Conservation (phyloP, 257 asterid genomes). For the Ilex aquifolium region DNA sequence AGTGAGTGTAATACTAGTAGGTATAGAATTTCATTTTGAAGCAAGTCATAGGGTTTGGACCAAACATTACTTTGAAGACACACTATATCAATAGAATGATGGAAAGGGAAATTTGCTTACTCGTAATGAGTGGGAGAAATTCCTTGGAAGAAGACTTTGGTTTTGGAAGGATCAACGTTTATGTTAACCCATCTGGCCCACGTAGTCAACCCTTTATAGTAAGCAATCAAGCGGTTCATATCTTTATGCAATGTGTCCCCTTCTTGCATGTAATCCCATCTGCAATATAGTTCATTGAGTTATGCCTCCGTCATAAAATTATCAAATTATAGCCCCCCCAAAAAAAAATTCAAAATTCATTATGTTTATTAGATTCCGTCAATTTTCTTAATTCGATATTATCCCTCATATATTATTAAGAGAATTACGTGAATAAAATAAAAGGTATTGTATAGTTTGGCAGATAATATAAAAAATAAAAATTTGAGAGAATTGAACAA, state of each 20-base stretch:
- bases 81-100: neutral
- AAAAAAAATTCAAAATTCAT: too few species aligned
- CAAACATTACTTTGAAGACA: too few species aligned
- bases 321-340: too few species aligned
- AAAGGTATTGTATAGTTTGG: too few species aligned
- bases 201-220: conserved; percentile 78
- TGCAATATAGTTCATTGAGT: conserved; percentile 10
- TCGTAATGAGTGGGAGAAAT: conserved; percentile 78
- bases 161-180: conserved; percentile 63
- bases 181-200: conserved; percentile 86
- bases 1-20: too few species aligned
- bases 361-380: too few species aligned
- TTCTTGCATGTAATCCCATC: conserved; percentile 80
- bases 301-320: too few species aligned
- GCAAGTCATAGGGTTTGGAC: too few species aligned
- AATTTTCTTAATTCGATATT: too few species aligned
- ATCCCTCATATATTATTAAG: too few species aligned
- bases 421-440: too few species aligned
- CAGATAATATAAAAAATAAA: neutral
- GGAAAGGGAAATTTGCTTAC: conserved; percentile 32
- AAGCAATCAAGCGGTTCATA: conserved; percentile 80
- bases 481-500: neutral
- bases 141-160: conserved; percentile 89
- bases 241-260: conserved; percentile 60
- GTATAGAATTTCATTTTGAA: too few species aligned